Evolutionary conservation across 805 yeast genomes (phyloP).

Genomic region (Cyberlindnera amylophila): DNA sequence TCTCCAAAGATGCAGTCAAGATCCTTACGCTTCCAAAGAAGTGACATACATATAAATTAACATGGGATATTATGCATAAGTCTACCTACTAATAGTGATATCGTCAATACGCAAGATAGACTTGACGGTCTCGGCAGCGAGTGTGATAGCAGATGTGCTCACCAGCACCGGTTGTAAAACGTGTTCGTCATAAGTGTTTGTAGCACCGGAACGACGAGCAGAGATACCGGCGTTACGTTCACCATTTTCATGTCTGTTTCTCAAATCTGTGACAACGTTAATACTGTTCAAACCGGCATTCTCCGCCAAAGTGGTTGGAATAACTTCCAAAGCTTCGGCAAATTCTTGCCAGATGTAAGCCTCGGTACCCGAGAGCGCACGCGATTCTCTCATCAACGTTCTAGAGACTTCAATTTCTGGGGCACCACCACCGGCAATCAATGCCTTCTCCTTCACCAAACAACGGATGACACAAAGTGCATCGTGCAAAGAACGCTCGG

Average conservation of each 20-base stretch:
- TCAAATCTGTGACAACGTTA: conserved; percentile 84
- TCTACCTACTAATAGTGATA: conserved; percentile 82
- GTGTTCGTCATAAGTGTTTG: conserved; percentile 88
- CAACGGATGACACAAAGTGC: conserved; percentile 90
- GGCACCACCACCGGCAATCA: conserved; percentile 99
- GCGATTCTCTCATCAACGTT: conserved; percentile 90
- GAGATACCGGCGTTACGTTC: conserved; percentile 94
- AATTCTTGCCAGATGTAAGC: conserved; percentile 47
- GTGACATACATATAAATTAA: not conserved
- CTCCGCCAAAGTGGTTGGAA: conserved; percentile 93
- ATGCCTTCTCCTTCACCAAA: conserved; percentile 80
- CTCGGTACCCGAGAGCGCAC: conserved; percentile 88
- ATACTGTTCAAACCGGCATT: conserved; percentile 96
- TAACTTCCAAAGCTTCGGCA: conserved; percentile 88
- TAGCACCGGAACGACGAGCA: conserved; percentile 89
- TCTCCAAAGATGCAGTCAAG: conserved; percentile 66
- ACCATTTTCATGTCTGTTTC: conserved; percentile 88
- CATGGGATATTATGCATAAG: not conserved
- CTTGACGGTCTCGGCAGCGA: conserved; percentile 88
- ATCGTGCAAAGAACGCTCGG: conserved; percentile 96
- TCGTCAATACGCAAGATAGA: conserved; percentile 95
- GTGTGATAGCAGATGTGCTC: conserved; percentile 86
- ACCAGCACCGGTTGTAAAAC: conserved; percentile 96
- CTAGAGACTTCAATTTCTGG: conserved; percentile 97
- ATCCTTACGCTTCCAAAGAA: conserved; percentile 31